Base-by-base conservation (phyloP, 2,329 filamentous ascomycete genomes). In the Atkinsonella texensis region DNA sequence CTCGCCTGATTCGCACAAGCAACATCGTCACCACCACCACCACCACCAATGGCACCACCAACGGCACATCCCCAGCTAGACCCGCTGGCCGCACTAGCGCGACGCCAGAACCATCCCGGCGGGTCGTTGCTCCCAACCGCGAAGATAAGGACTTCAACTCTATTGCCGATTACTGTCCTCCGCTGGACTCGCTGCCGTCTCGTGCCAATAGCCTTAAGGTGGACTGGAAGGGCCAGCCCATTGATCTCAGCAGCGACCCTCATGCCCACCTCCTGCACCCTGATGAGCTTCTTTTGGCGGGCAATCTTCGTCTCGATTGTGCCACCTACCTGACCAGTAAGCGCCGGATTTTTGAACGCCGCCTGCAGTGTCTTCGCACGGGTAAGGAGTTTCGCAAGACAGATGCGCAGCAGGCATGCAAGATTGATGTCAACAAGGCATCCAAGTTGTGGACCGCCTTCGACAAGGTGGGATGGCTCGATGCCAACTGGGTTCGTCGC, bases 381-480 rank as follows among this genome's bases (percentile, higher is more conserved):
- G 78, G 79, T 63, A 93, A 94, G 68, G 86, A 90, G 62, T 96
- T 95, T 67, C 84, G 88, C 65, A 95, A 95, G 77, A 97, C 91
- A 1, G 88, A 95, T 64, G 89, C 89, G 5, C 91, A 97, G 67
- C 87, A 95, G 66, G 89, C 88, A n/a, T 95, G 89, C 77, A 94
- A 94, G 73, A 95, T 96, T 57, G 91, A 97, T 62, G 91, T 97
- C 65, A 96, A 96, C 74, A 97, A 96, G 74, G 89, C 90, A 3
- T 94, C 88, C 58, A 91, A 91, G 67, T 75, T 97, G 46, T 95
- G 89, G 87, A 83, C 83, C 39, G 89, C 89, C 6, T 97, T 88
- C 63, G 87, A 95, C 48, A 84, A 83, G 60, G 87, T 93, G 39
- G 86, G 85, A 59, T 95, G 89, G 88, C 81, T 95, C 56, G 75